Evolutionary conservation across 768 basidiomycete species (phyloP).

Genomic region (Pleurotus platypus): DNA sequence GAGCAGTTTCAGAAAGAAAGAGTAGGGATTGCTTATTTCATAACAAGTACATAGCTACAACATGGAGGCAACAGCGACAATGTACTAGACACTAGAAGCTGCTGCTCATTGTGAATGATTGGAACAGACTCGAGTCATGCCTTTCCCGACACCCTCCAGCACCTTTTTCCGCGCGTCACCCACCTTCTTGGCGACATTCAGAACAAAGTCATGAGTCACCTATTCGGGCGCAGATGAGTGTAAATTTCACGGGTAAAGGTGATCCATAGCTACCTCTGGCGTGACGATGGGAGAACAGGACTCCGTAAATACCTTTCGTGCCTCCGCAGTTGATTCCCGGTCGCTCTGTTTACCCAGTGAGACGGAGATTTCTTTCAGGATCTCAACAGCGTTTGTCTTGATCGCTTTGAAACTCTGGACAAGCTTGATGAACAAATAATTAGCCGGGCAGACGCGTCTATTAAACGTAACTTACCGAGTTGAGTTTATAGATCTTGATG

Average conservation of each 20-base stretch:
- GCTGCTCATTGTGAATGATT: constrained; percentile 13
- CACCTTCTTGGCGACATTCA: constrained; percentile 59
- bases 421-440: constrained; percentile 38
- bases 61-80: not conserved
- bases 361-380: constrained; percentile 56
- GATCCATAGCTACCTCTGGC: constrained; percentile 25
- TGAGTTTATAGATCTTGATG: constrained; percentile 71
- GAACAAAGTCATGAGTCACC: constrained; percentile 64
- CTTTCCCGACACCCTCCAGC: constrained; percentile 69
- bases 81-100: not conserved
- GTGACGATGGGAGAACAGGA: constrained; percentile 39
- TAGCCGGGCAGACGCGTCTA: constrained; percentile 7
- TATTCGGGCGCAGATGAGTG: constrained; percentile 20
- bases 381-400: constrained; percentile 45
- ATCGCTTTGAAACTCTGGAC: constrained; percentile 63
- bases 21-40: no score
- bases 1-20: no score
- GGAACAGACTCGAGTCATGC: constrained; percentile 35
- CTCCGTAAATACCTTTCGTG: constrained; percentile 48
- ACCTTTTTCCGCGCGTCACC: constrained; percentile 71
- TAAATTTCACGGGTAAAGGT: not conserved
- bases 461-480: constrained; percentile 45
- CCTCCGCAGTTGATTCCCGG: constrained; percentile 46
- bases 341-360: constrained; percentile 49
- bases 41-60: not conserved